A percentile compares a stretch with the other conserved stretches of the same genome.
These are phyloP conservation scores for Colletotrichum spinosum DNA, from an alignment of 2,329 filamentous ascomycete genomes.

Conservation along the genomic window DNA sequence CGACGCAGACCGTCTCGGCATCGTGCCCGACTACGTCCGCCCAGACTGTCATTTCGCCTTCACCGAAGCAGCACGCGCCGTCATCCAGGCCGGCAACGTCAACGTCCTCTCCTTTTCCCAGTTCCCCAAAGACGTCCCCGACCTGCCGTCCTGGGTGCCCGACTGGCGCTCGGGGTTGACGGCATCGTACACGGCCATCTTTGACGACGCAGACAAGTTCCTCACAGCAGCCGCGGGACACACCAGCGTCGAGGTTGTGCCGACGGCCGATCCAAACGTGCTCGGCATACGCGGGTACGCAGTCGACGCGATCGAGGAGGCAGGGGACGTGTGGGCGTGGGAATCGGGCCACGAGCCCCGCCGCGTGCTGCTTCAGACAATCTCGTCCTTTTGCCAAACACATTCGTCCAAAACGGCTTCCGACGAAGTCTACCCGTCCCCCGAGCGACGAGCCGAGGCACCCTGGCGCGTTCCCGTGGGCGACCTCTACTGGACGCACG, in stretches of 20 bases:
- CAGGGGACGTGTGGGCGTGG: slow-evolving; percentile 24
- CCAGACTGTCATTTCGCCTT: slow-evolving; percentile 15
- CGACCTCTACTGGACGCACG: slow-evolving; percentile 21
- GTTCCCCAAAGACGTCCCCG: slow-evolving; percentile 24
- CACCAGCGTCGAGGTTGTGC: slow-evolving; percentile 7
- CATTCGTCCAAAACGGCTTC: not conserved
- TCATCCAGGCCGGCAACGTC: slow-evolving; percentile 20
- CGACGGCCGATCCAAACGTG: slow-evolving; percentile 1
- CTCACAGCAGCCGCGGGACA: slow-evolving; percentile 11
- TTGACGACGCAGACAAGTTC: slow-evolving; percentile 15
- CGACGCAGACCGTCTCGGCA: slow-evolving; percentile 10
- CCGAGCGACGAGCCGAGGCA: slow-evolving; percentile 13
- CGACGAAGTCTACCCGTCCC: slow-evolving; percentile 7
- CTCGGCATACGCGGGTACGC: slow-evolving; percentile 28
- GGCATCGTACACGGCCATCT: slow-evolving; percentile 11
- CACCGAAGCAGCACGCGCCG: slow-evolving; percentile 17
- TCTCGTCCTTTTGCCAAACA: slow-evolving; percentile 13
- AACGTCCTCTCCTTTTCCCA: slow-evolving; percentile 31
- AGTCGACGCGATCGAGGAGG: slow-evolving; percentile 32
- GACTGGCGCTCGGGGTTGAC: slow-evolving; percentile 46
- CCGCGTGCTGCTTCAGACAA: slow-evolving; percentile 3
- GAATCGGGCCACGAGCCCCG: not conserved
- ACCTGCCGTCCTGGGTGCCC: slow-evolving; percentile 51
- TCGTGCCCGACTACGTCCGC: slow-evolving; percentile 22
- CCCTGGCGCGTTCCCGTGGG: slow-evolving; percentile 31